Evolutionary conservation across 2,329 filamentous ascomycete genomes (phyloP).

Genomic region (Colletotrichum paranaense): DNA sequence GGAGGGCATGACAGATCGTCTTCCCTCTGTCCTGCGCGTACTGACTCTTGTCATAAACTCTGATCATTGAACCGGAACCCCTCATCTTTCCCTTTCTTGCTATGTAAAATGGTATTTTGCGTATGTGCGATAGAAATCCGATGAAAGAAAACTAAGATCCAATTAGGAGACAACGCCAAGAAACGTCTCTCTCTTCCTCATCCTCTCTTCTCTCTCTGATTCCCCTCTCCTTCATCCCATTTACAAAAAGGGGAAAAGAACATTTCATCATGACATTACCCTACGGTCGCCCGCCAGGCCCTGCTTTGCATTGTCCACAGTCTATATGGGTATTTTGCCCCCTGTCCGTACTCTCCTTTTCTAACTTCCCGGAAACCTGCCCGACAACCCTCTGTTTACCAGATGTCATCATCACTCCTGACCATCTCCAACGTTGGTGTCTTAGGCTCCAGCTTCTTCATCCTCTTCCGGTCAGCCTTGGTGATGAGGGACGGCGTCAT

Average conservation of each 20-base stretch:
- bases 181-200: background rate
- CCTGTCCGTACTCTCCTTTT: background rate
- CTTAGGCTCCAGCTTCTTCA: conserved; percentile 72
- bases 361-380: background rate
- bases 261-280: conserved; percentile 30
- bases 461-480: conserved; percentile 75
- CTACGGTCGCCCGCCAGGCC: conserved; percentile 29
- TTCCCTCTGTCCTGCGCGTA: background rate
- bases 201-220: background rate
- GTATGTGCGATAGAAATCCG: background rate
- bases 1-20: background rate
- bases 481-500: conserved; percentile 82
- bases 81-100: background rate
- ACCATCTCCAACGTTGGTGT: conserved; percentile 74
- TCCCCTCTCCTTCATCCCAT: background rate
- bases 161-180: background rate
- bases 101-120: background rate
- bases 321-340: conserved; percentile 34
- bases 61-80: background rate
- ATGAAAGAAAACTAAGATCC: background rate
- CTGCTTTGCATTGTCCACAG: conserved; percentile 2
- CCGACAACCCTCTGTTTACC: conserved; percentile 54
- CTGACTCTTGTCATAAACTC: conserved; percentile 16
- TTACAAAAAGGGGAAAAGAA: background rate
- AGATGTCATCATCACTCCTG: conserved; percentile 70